phyloP scores from a whole-genome alignment of 148 eudicot genomes.

The Rhododendron kiyosumense region DNA sequence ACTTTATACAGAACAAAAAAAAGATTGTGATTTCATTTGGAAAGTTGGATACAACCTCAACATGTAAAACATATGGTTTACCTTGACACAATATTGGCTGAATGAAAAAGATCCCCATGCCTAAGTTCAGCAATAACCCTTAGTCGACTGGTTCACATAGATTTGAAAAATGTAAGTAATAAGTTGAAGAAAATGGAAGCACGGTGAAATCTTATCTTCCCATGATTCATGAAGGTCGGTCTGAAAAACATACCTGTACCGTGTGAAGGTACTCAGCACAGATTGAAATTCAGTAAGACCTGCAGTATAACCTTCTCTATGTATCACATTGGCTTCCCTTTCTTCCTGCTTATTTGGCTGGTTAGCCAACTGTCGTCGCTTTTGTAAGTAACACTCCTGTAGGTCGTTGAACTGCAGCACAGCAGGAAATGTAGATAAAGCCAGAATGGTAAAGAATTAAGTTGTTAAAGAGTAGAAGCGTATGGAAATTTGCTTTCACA shows the following conservation, averaged over 20 bases:
- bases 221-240: neutral
- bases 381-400: slow-evolving; percentile 65
- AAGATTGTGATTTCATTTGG: neutral
- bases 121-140: slow-evolving; percentile 64
- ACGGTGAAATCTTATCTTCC: neutral
- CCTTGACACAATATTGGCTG: slow-evolving; percentile 64
- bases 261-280: slow-evolving; percentile 52
- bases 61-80: slow-evolving; percentile 13
- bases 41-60: neutral
- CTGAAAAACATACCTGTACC: slow-evolving; percentile 39
- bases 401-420: slow-evolving; percentile 51
- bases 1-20: neutral
- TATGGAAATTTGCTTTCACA: slow-evolving; percentile 5
- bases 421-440: neutral
- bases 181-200: neutral
- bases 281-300: slow-evolving; percentile 63
- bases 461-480: neutral
- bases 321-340: slow-evolving; percentile 31
- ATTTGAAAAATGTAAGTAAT: slow-evolving; percentile 2
- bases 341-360: slow-evolving; percentile 35
- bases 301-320: slow-evolving; percentile 46
- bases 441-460: neutral
- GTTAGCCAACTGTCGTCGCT: slow-evolving; percentile 43
- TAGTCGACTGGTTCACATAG: slow-evolving; percentile 43
- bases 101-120: slow-evolving; percentile 59